Conservation (phyloP, 1,284 basidiomycete species). For the Ustilago trichophora region DNA sequence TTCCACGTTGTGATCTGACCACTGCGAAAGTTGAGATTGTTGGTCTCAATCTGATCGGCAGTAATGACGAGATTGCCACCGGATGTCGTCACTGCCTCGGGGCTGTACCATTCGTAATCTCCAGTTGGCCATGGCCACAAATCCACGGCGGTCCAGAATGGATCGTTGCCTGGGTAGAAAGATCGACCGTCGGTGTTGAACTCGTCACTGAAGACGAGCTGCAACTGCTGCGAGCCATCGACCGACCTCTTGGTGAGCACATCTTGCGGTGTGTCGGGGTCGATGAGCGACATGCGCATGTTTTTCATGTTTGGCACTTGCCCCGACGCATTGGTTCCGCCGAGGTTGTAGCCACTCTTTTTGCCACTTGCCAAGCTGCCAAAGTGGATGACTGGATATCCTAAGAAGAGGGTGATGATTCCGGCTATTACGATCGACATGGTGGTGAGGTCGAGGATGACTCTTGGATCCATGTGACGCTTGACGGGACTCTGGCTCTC, state of each 20-base stretch:
- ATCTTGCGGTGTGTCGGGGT: constrained; percentile 65
- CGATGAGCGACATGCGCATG: constrained; percentile 59
- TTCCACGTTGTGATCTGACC: constrained; percentile 75
- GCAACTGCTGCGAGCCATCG: constrained; percentile 56
- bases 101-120: constrained; percentile 73
- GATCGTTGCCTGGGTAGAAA: constrained; percentile 73
- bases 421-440: constrained; percentile 68
- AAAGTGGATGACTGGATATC: constrained; percentile 76
- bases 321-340: constrained; percentile 55
- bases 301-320: constrained; percentile 49
- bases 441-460: constrained; percentile 37
- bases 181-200: constrained; percentile 65
- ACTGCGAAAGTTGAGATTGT: constrained; percentile 76
- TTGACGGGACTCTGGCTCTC: constrained; percentile 26
- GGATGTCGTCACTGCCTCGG: constrained; percentile 79
- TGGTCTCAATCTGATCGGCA: constrained; percentile 63
- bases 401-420: constrained; percentile 76
- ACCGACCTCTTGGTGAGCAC: constrained; percentile 68
- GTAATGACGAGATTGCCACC: constrained; percentile 83
- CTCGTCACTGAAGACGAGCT: constrained; percentile 67
- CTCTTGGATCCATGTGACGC: constrained; percentile 22
- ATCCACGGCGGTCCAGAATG: constrained; percentile 77
- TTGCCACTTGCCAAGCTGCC: constrained; percentile 4
- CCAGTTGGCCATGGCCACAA: constrained; percentile 75
- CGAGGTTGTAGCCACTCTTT: constrained; percentile 45